Base-by-base conservation (phyloP, 371 early-diverging fungal genomes). In the Haplosporangium sp. region DNA sequence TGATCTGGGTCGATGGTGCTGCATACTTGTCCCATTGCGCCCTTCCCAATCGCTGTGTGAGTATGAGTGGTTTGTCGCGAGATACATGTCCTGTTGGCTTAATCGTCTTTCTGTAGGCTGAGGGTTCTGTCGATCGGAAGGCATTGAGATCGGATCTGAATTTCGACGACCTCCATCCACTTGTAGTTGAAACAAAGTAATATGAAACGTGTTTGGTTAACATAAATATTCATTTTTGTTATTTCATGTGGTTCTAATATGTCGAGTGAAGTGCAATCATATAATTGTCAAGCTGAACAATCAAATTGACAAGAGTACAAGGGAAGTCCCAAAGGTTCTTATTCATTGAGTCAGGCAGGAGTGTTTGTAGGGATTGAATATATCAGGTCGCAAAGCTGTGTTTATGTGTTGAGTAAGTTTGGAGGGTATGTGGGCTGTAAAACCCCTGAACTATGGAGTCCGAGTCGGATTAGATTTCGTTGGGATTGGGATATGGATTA, bases 71-170 rank as follows among this genome's bases (percentile, higher is more conserved):
- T 62, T 53, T 34, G 19, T 39, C 10, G 53, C 10, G 11, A 68
- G 61, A 37, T 69, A 59, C 48, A 63, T 66, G 6, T 76, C 76
- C 61, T 76, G 76, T 58, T 76, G 65, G n/a, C 76, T 71, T 44
- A 76, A 13, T 8, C 76, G 61, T 4, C 71, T 63, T 58, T 71
- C 76, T 34, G 42, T 66, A 17, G 77, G 27, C 19, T 50, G 67
- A 5, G 39, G 9, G 39, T 44, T 64, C 19, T 71, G 71, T 17
- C 71, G 65, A 38, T 71, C 77, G 11, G 72, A 63, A 19, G 67
- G 17, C 47, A 65, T 62, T 37, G 69, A 44, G 19, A 60, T 20
- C 1, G 72, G 77, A 20, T 62, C 64, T 3, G 77, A 77, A 65
- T 71, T 69, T 57, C 77, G 68, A 47, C 77, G 72, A 63, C 2